Conservation (phyloP, 1,284 basidiomycete species). For the Exobasidium rhododendri region DNA sequence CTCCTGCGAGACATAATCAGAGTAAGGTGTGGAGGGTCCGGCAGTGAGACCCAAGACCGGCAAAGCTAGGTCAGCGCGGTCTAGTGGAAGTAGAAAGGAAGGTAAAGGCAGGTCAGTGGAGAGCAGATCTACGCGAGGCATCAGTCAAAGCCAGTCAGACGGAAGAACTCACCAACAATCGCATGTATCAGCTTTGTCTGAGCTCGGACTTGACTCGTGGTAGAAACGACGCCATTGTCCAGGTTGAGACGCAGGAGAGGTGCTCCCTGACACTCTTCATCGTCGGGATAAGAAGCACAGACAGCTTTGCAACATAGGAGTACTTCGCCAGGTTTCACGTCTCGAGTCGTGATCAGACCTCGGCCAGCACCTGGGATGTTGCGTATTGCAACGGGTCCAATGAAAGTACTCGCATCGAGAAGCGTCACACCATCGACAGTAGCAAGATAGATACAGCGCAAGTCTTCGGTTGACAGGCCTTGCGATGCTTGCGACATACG, state of each 20-base stretch:
- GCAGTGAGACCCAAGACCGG: slow-evolving; percentile 50
- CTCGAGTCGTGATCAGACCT: slow-evolving; percentile 32
- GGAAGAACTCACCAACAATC: slow-evolving; percentile 22
- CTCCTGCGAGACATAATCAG: slow-evolving; percentile 25
- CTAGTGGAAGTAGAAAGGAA: too few relatives aligned
- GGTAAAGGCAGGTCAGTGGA: too few relatives aligned
- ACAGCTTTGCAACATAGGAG: slow-evolving; percentile 44
- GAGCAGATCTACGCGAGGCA: too few relatives aligned
- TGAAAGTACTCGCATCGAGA: slow-evolving; percentile 36
- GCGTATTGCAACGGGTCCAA: slow-evolving; percentile 38
- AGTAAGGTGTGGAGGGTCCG: slow-evolving; percentile 36
- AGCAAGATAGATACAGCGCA: slow-evolving; percentile 30
- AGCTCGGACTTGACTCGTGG: slow-evolving; percentile 51
- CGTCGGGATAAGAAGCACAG: slow-evolving; percentile 40
- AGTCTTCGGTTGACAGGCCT: slow-evolving; percentile 6
- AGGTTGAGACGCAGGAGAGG: slow-evolving; percentile 40
- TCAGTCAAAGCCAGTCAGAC: too few relatives aligned
- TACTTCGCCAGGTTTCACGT: slow-evolving; percentile 22
- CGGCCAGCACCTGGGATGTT: slow-evolving; percentile 48
- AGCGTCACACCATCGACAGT: slow-evolving; percentile 30
- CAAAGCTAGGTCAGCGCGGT: slow-evolving; percentile 39
- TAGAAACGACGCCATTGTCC: slow-evolving; percentile 44
- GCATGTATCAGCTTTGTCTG: slow-evolving; percentile 48
- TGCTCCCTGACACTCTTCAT: slow-evolving; percentile 30
- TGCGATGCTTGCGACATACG: background rate